Base-by-base conservation (phyloP, 2,329 filamentous ascomycete species). In the Microdochium paspali region DNA sequence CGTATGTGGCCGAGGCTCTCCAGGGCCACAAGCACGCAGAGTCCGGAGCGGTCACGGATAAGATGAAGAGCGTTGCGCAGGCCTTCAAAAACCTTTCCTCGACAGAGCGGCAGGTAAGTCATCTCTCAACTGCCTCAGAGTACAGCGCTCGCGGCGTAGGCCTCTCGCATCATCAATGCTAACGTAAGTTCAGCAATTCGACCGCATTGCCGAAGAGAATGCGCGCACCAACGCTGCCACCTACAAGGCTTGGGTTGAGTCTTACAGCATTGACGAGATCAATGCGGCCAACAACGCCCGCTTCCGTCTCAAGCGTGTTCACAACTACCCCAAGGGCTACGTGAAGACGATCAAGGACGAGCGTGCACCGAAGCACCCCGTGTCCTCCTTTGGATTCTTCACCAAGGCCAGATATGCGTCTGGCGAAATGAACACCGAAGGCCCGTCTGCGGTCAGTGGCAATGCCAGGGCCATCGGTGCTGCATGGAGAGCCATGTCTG, bases 191-290 rank as follows among this genome's bases (percentile, higher is more conserved):
- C 47, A 75, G 71, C 59, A 54, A 35, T 61, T 76, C 24, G 35
- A 59, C n/a, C 53, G 58, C 21, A 55, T 32, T 12, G 64, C 60
- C 24, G 47, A 58, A 2, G 53, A 66, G 52, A 78, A 79, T 63
- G 62, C 61, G 44, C 52, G 56, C 20, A 50, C 54, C 54, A 76
- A 76, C 56, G 54, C 60, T 9, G 64, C 58, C 9, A 54, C 58
- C 18, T 65, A 65, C 56, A 67, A 70, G 60, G 60, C 65, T 15
- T 80, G 77, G 76, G 58, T 79, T n/a, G 62, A 71, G 50, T 62
- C 59, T 24, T 58, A 70, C 53, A 58, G 68, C 3, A 59, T 64
- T 3, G 56, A 59, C 45, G 60, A 65, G 25, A 71, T 79, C 46
- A 51, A 56, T 44, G 50, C 61, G 2, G 76, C 77, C 51, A 79